Conservation (phyloP, 2,329 filamentous ascomycete species). For the Colletotrichum plurivorum region DNA sequence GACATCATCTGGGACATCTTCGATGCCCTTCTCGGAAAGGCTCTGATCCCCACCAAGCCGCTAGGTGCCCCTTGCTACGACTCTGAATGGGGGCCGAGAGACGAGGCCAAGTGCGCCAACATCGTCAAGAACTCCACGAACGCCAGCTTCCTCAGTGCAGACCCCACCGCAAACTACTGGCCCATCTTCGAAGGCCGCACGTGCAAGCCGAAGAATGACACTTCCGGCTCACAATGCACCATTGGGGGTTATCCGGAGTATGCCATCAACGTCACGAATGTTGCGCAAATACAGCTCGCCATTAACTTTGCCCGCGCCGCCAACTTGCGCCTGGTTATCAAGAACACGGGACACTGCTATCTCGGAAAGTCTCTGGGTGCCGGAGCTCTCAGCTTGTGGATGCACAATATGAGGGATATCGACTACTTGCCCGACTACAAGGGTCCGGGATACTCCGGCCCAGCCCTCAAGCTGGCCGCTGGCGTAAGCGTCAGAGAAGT, state of each 20-base stretch:
- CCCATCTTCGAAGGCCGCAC: constrained; percentile 15
- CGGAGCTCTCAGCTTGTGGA: constrained; percentile 55
- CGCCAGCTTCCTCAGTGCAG: neutral
- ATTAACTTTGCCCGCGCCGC: constrained; percentile 57
- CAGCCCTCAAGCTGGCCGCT: constrained; percentile 50
- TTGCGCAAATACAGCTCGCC: constrained; percentile 29
- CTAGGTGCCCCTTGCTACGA: neutral
- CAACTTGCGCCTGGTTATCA: constrained; percentile 64
- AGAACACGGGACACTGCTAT: constrained; percentile 64
- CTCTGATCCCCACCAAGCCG: neutral
- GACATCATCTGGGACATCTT: neutral
- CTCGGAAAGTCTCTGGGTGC: constrained; percentile 53
- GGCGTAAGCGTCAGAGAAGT: constrained; percentile 64
- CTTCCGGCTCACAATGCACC: neutral
- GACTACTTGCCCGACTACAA: neutral
- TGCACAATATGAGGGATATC: constrained; percentile 52
- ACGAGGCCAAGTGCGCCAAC: neutral
- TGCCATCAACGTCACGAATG: neutral
- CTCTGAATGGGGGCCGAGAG: neutral
- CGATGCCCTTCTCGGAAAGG: neutral
- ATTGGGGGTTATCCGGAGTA: neutral
- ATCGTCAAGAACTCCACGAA: neutral
- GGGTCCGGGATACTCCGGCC: neutral
- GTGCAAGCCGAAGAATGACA: neutral
- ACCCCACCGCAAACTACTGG: constrained; percentile 1